Base-by-base conservation (phyloP, 2,329 filamentous ascomycete species). In the Colletotrichum echinochloae region DNA sequence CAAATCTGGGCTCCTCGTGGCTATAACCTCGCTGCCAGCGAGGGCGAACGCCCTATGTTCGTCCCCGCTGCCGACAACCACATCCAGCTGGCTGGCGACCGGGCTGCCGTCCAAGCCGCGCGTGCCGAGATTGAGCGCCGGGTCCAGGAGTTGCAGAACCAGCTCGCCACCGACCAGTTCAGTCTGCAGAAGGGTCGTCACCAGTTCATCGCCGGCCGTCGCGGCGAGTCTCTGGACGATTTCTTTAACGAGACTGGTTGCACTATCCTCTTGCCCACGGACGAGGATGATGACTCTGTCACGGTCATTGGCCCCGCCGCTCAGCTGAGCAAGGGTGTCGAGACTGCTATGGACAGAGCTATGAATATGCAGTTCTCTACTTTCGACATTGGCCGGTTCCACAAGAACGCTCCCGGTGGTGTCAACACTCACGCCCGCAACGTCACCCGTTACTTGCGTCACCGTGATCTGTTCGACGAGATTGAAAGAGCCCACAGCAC, bases 181-280 rank as follows among this genome's bases (percentile, higher is more conserved):
- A 89, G 92, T 7, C 94, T 98, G 75, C 92, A 95, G 80, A 91
- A 92, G 72, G 94, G 94, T 59, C 91, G 94, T 61, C 96, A 98
- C 79, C 95, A 97, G 79, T 98, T 98, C 84, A 96, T 99, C 77
- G 91, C 97, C 73, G 95, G 95, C 61, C 91, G 95, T 72, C 89
- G 91, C 72, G 94, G 93, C 72, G 88, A 93, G 72, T 90, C 93
- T 23, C 86, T 94, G 41, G 90, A 98, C 68, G 90, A 97, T 55
- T 98, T 99, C 84, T 90, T 98, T 74, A 88, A 91, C 55, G 90
- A 97, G 77, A 98, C 96, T 68, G 95, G 95, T 73, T 99, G 96
- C 81, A 89, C 92, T 52, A 91, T 98, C 70, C 88, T 98, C 67
- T 82, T 98, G 55, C 95, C 94, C 9, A 86, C 86, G 33, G 89